Conservation (phyloP, 2,329 filamentous ascomycete species). For the Botryotinia convoluta region DNA sequence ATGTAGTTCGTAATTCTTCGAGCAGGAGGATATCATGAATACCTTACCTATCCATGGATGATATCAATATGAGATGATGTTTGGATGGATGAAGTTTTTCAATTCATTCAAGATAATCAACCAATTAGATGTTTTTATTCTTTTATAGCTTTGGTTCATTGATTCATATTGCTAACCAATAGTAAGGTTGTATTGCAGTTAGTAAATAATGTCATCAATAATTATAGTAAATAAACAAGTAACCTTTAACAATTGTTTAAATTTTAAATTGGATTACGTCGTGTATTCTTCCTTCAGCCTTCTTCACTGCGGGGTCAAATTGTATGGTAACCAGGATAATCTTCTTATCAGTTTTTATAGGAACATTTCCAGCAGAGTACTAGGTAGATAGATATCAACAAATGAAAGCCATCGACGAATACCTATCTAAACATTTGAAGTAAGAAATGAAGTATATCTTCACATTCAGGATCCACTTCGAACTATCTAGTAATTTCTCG, state of each 20-base stretch:
- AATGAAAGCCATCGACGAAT: too few species aligned
- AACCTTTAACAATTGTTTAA: too few species aligned
- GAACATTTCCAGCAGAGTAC: not conserved
- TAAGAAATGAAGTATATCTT: not conserved
- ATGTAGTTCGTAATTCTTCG: too few species aligned
- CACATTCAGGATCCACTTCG: not conserved
- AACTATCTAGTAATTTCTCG: not conserved
- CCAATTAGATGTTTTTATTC: not conserved
- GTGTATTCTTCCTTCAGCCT: not conserved
- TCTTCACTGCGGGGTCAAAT: not conserved
- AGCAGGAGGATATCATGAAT: not conserved
- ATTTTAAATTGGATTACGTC: not conserved
- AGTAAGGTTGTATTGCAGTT: not conserved
- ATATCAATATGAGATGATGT: too few species aligned
- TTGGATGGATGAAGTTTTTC: not conserved
- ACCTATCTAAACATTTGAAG: too few species aligned
- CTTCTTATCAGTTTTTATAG: not conserved
- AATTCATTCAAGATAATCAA: not conserved
- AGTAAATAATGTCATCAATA: not conserved
- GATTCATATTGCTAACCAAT: not conserved
- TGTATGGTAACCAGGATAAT: not conserved
- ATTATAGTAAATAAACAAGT: not conserved
- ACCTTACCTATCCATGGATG: too few species aligned
- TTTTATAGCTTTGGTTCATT: not conserved
- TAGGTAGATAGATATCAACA: too few species aligned